Percentiles rank a stretch among this genome's conserved stretches.
Evolutionary conservation across 2,329 filamentous ascomycete genomes (phyloP).

Genomic region (Curvularia sp.): DNA sequence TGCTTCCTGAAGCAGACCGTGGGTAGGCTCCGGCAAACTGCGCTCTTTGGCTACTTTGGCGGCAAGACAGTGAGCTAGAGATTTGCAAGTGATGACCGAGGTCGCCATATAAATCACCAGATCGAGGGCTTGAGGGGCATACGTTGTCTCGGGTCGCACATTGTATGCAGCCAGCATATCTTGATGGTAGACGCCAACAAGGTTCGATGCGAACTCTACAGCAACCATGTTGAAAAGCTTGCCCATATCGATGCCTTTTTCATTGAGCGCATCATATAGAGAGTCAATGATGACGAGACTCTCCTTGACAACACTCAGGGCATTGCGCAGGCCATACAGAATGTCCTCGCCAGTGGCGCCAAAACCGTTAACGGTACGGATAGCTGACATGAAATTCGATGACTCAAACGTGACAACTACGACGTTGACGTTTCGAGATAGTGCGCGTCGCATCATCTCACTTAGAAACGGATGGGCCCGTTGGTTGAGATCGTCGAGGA

Average conservation of each 20-base stretch:
- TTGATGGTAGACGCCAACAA: slow-evolving; percentile 81
- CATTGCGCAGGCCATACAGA: slow-evolving; percentile 27
- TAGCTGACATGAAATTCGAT: slow-evolving; percentile 67
- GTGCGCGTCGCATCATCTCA: slow-evolving; percentile 76
- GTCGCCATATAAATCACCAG: slow-evolving; percentile 87
- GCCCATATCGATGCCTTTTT: slow-evolving; percentile 57
- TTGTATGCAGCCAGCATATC: slow-evolving; percentile 70
- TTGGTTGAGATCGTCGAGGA: slow-evolving; percentile 87
- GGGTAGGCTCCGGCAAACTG: slow-evolving; percentile 76
- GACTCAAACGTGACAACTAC: slow-evolving; percentile 83
- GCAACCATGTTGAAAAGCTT: slow-evolving; percentile 73
- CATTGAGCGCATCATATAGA: slow-evolving; percentile 67
- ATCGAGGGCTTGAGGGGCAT: slow-evolving; percentile 63
- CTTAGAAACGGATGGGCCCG: slow-evolving; percentile 71
- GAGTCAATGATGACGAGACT: slow-evolving; percentile 79
- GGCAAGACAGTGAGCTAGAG: slow-evolving; percentile 75
- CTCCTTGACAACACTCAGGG: slow-evolving; percentile 35
- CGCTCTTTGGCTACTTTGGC: slow-evolving; percentile 77
- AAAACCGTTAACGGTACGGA: slow-evolving; percentile 71
- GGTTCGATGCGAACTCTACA: slow-evolving; percentile 69
- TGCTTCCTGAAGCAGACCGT: slow-evolving; percentile 76
- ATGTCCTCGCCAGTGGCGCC: slow-evolving; percentile 66
- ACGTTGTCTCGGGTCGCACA: slow-evolving; percentile 51
- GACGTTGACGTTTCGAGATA: slow-evolving; percentile 64
- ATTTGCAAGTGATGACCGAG: slow-evolving; percentile 76